These are phyloP conservation scores for Leccinum colubrinum DNA, from an alignment of 1,284 basidiomycete species.

Conservation along the genomic window DNA sequence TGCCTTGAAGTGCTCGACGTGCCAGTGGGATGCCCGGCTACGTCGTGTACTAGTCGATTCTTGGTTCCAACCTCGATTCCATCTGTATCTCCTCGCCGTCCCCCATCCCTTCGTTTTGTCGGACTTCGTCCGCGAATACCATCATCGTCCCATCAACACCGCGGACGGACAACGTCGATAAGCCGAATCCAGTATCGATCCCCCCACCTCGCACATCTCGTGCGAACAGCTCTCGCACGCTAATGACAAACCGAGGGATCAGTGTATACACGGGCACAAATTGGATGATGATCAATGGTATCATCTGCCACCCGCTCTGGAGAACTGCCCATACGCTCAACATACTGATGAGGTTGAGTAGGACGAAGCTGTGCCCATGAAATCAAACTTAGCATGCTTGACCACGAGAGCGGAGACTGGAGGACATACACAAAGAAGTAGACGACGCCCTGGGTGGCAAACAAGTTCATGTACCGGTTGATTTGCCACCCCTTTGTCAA, in stretches of 20 bases:
- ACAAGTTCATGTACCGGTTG: constrained; percentile 1
- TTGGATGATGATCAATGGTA: background rate
- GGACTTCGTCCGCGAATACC: background rate
- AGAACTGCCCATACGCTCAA: background rate
- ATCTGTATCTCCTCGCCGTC: background rate
- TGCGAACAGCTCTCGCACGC: constrained; percentile 9
- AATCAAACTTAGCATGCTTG: background rate
- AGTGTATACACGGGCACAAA: constrained; percentile 6
- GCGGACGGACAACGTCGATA: background rate
- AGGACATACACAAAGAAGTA: constrained; percentile 12
- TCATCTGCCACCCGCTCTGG: background rate
- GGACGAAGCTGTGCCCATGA: background rate
- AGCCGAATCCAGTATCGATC: constrained; percentile 13
- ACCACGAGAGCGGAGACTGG: background rate
- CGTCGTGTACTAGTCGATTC: background rate
- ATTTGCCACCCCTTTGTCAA: constrained; percentile 2
- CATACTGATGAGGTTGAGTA: background rate
- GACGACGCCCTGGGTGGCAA: constrained; percentile 5
- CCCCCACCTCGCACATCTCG: background rate
- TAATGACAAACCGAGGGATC: constrained; percentile 10
- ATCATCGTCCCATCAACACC: background rate
- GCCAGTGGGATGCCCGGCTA: constrained; percentile 42
- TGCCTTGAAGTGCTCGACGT: constrained; percentile 83
- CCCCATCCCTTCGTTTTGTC: background rate
- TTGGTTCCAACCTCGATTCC: background rate